phyloP scores from a whole-genome alignment of 148 eudicot genomes.

The Rhododendron griersonianum region DNA sequence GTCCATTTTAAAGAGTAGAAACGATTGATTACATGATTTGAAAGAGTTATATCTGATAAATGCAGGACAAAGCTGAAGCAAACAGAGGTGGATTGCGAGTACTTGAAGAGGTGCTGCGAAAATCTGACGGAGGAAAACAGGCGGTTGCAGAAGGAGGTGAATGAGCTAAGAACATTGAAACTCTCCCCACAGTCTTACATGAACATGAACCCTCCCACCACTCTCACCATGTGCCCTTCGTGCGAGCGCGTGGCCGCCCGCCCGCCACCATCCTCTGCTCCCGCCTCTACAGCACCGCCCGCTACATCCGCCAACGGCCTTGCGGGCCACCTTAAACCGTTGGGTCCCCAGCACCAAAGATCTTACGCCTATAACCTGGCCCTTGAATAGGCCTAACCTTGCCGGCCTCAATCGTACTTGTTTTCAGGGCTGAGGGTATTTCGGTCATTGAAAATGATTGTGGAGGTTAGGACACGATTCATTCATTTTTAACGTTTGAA shows the following conservation, averaged over 20 bases:
- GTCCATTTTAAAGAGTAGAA: not conserved
- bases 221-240: conserved; percentile 61
- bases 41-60: not conserved
- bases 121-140: conserved; percentile 45
- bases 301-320: conserved; percentile 5
- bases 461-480: not conserved
- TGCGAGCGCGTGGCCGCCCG: conserved; percentile 43
- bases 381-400: conserved; percentile 6
- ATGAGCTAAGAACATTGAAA: conserved; percentile 43
- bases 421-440: not conserved
- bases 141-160: conserved; percentile 41
- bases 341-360: conserved; percentile 3
- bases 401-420: not conserved
- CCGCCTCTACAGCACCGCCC: conserved; percentile 11
- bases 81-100: conserved; percentile 47
- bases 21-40: not conserved
- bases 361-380: conserved; percentile 15
- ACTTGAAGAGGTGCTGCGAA: conserved; percentile 40
- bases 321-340: not conserved
- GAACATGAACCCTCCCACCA: conserved; percentile 44
- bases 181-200: conserved; percentile 38
- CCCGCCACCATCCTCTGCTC: conserved; percentile 24
- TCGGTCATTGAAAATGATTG: not conserved
- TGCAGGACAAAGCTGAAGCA: conserved; percentile 59
- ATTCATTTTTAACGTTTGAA: not conserved